phyloP scores from a whole-genome alignment of 2,329 filamentous ascomycete genomes.

The Beauveria sp. region DNA sequence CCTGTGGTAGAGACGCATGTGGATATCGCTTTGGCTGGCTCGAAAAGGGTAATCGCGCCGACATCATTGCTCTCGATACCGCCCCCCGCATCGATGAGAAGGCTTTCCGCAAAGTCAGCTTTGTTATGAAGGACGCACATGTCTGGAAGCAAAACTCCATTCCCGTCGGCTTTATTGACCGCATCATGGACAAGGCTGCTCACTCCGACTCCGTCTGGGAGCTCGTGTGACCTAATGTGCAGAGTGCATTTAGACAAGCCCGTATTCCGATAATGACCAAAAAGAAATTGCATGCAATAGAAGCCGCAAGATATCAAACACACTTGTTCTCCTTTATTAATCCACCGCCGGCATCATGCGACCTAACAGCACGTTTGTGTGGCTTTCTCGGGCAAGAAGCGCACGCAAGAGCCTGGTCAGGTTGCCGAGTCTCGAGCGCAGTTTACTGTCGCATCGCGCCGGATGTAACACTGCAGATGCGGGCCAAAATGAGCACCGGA shows the following conservation, averaged over 20 bases:
- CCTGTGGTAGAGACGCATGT: slow-evolving; percentile 44
- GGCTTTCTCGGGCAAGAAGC: not conserved
- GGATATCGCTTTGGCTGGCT: slow-evolving; percentile 46
- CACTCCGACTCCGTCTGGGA: not conserved
- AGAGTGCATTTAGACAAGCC: not conserved
- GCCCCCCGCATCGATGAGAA: slow-evolving; percentile 33
- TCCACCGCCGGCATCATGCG: not conserved
- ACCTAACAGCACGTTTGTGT: not conserved
- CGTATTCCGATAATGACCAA: not conserved
- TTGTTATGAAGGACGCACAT: slow-evolving; percentile 50
- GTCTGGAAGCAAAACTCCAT: slow-evolving; percentile 37
- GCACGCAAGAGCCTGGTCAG: not conserved
- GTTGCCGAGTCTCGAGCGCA: slow-evolving; percentile 4
- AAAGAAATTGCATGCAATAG: not conserved
- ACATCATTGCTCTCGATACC: slow-evolving; percentile 41
- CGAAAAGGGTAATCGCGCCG: slow-evolving; percentile 39
- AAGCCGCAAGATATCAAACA: not conserved
- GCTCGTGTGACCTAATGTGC: not conserved
- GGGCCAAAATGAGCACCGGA: slow-evolving; percentile 7
- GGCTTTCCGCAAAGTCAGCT: slow-evolving; percentile 39
- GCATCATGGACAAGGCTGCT: slow-evolving; percentile 5
- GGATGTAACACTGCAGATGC: slow-evolving; percentile 6
- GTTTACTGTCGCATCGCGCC: slow-evolving; percentile 1
- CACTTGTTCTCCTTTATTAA: not conserved
- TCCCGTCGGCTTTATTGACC: slow-evolving; percentile 11